Conservation (phyloP, 768 basidiomycete species). For the Suillus lakei region DNA sequence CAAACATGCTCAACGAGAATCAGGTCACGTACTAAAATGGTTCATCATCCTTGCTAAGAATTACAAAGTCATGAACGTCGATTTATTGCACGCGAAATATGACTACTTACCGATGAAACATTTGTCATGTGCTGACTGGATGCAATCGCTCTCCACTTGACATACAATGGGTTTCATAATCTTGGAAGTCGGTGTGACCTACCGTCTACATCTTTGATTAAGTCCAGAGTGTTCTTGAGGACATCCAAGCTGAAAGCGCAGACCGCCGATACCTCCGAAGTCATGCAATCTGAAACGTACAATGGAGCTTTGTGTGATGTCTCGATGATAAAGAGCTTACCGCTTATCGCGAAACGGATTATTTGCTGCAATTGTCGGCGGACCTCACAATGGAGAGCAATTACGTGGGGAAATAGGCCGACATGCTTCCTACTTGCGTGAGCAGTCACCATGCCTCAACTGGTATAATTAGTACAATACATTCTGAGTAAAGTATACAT, state of each 20-base stretch:
- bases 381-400: constrained; percentile 4
- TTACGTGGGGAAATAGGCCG: constrained; percentile 27
- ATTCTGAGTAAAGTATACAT: neutral
- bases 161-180: neutral
- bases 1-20: neutral
- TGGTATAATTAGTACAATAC: neutral
- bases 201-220: constrained; percentile 4
- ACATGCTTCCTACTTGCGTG: constrained; percentile 25
- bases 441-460: no score
- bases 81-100: neutral
- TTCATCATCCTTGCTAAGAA: no score
- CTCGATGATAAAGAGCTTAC: constrained; percentile 25
- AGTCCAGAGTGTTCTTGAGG: neutral
- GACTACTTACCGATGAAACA: neutral
- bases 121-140: neutral
- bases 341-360: constrained; percentile 38
- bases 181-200: no score
- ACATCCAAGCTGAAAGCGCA: constrained; percentile 15
- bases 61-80: no score
- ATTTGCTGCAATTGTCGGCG: constrained; percentile 41
- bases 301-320: neutral
- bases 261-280: constrained; percentile 15
- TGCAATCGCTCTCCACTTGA: neutral
- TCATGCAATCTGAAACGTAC: constrained; percentile 32
- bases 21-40: constrained; percentile 39